A percentile compares a stretch with the other conserved stretches of the same genome.
These are phyloP conservation scores for Ogataea neopini DNA, from an alignment of 805 yeast species.

Conservation along the genomic window DNA sequence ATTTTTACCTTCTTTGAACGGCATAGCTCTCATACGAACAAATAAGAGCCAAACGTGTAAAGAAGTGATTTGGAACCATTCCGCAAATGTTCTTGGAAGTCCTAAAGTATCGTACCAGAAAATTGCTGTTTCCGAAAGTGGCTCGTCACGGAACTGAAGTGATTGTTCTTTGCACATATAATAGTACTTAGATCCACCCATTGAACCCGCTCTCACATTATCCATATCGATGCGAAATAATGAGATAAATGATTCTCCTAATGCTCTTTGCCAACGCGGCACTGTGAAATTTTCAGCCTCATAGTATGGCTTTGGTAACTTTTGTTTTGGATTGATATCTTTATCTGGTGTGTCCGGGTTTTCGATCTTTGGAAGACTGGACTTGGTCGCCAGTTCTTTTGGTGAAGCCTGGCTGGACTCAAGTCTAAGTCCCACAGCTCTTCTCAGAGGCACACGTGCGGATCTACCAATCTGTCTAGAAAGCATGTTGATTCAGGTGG, in stretches of 20 bases:
- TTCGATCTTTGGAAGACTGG: constrained; percentile 36
- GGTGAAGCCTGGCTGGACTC: constrained; percentile 24
- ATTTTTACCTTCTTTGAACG: constrained; percentile 81
- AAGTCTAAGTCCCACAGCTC: constrained; percentile 7
- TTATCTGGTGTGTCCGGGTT: constrained; percentile 37
- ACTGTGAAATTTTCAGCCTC: constrained; percentile 35
- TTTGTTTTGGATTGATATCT: constrained; percentile 37
- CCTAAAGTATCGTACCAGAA: constrained; percentile 85
- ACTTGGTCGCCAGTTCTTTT: constrained; percentile 32
- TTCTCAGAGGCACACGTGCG: not conserved
- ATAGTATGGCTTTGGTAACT: constrained; percentile 30
- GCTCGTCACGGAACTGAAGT: constrained; percentile 71
- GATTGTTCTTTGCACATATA: constrained; percentile 88
- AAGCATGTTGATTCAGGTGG: too few species aligned
- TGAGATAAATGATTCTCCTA: constrained; percentile 67
- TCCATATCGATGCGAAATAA: constrained; percentile 85
- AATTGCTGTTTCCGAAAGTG: constrained; percentile 66
- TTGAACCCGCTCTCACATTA: constrained; percentile 86
- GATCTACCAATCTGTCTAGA: constrained; percentile 9
- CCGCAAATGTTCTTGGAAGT: constrained; percentile 85
- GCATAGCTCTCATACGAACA: constrained; percentile 96
- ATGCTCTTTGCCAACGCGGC: constrained; percentile 51
- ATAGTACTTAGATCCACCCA: constrained; percentile 87
- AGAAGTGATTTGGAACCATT: constrained; percentile 91
- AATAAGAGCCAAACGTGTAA: constrained; percentile 92